Base-by-base conservation (phyloP, 2,329 filamentous ascomycete genomes). In the Escovopsis sp. region DNA sequence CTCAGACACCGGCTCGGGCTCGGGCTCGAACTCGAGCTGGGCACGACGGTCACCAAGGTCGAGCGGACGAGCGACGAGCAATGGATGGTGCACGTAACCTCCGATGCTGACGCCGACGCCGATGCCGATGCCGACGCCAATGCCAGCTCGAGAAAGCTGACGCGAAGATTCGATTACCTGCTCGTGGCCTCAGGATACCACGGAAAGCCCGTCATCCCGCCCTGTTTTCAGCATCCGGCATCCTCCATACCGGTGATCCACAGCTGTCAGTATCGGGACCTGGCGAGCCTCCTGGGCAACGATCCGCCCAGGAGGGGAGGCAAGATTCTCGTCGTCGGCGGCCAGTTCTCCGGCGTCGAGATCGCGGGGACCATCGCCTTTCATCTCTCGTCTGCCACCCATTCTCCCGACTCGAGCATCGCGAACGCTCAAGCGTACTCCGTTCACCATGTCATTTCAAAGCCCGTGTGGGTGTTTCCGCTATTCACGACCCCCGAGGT, bases 341-440 rank as follows among this genome's bases (percentile, higher is more conserved):
- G 82, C 0, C 81, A 86, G 46, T 86, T 90, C 68, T 88, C 82
- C 2, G 83, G 82, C 1, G 71, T 81, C 5, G 84, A 92, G 58
- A 78, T 79, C 33, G 78, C 82, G 0, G 76, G 73, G 9, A 75
- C 76, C 2, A 70, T 87, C 34, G 81, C 80, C 10, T 65, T 73
- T 4, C 74, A 86, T 41, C 54, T 88, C 1, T 87, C 82, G 0
- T 74, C 74, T 5, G 67, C 68, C 3, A 54, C 56, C 11, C 61
- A 79, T 49, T 67, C 70, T 0, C 69, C 75, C 0, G 40, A 55
- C 2, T 61, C 53, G 21, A 36, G 45, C 0, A 54, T 72, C 4
- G 36, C 52, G 0, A 54, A 65, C 31, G 47, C 65, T 1, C 62
- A 64, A 0, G 61, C 65, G 10, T 75, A 70, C 44, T 67, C 63